A percentile compares a stretch with the other conserved stretches of the same genome.
Conservation (phyloP, 257 asterid genomes). For the Solanum arcanum region DNA sequence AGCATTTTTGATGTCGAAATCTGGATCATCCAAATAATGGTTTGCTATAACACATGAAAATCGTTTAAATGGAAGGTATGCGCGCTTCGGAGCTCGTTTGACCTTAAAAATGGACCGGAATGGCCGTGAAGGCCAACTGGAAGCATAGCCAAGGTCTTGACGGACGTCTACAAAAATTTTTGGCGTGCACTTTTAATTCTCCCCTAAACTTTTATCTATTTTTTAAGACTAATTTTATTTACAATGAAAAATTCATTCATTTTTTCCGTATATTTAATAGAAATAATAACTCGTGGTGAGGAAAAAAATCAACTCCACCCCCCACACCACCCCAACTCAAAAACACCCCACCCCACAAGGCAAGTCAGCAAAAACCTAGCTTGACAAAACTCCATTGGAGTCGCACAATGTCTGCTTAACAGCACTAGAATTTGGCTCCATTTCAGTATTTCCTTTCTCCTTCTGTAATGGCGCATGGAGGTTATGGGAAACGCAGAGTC, state of each 20-base stretch:
- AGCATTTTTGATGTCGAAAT: too few relatives aligned
- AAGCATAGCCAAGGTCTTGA: too few relatives aligned
- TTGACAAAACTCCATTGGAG: background rate
- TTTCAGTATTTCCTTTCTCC: background rate
- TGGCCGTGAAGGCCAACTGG: too few relatives aligned
- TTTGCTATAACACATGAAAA: too few relatives aligned
- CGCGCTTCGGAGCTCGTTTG: too few relatives aligned
- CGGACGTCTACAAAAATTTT: too few relatives aligned
- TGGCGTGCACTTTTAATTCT: background rate
- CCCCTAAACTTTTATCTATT: background rate
- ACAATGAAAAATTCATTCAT: background rate
- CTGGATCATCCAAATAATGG: too few relatives aligned
- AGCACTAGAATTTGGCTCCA: background rate
- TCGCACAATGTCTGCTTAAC: background rate
- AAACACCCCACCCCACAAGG: background rate
- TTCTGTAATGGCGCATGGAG: slow-evolving; percentile 57
- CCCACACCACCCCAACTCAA: background rate
- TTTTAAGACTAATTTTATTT: too few relatives aligned
- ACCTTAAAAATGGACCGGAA: too few relatives aligned
- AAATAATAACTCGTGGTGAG: background rate
- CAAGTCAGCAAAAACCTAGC: background rate
- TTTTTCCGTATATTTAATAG: too few relatives aligned
- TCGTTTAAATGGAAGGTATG: too few relatives aligned
- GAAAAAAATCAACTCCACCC: background rate
- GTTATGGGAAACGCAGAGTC: slow-evolving; percentile 58